Base-by-base conservation (phyloP, 495 filamentous ascomycete species). In the Wilcoxina mikolae region DNA sequence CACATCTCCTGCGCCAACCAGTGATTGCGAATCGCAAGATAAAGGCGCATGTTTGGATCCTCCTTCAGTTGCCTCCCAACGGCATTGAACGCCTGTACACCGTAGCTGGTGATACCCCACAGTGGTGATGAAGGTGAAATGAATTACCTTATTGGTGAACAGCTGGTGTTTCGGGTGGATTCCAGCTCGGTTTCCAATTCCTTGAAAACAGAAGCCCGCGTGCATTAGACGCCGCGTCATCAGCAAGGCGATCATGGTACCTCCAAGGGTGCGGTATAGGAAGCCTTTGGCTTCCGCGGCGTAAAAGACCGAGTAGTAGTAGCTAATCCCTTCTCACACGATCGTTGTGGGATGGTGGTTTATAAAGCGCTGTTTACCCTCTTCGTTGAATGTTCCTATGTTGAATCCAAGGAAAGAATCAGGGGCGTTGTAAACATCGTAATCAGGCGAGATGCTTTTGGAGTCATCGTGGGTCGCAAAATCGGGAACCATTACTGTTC, bases 231-330 rank as follows among this genome's bases (percentile, higher is more conserved):
- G 28, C 20, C 26, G 26, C 3, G 31, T 22, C 3, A 52, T 41
- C 1, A 39, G 23, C 15, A 22, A 47, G 7, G 53, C 56, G 18
- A 64, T 31, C 0, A 52, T 11, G 0, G 41, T 18, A 15, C 61
- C 61, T 12, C 49, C 24, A 0, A 49, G 4, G 20, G 50, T 55
- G 4, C 61, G 60, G 3, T 56, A 12, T 22, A 56, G 4, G 35
- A 56, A 52, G 15, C 60, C 61, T 31, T 57, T 58, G 12, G 61
- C 59, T 24, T 64, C 56, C 35, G 63, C 59, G 0, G 56, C 28
- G 53, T 64, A 64, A 26, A 64, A 63, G 12, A 59, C 29, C 18
- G 43, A 23, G 26, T 60, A 39, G 45, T 64, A 64, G 46, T 64
- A 63, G 18, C 60, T 23, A 28, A 64, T 33, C 0, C 27, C 57